These are phyloP conservation scores for Aspergillus alliaceus DNA, from an alignment of 2,329 filamentous ascomycete species.

Conservation along the genomic window DNA sequence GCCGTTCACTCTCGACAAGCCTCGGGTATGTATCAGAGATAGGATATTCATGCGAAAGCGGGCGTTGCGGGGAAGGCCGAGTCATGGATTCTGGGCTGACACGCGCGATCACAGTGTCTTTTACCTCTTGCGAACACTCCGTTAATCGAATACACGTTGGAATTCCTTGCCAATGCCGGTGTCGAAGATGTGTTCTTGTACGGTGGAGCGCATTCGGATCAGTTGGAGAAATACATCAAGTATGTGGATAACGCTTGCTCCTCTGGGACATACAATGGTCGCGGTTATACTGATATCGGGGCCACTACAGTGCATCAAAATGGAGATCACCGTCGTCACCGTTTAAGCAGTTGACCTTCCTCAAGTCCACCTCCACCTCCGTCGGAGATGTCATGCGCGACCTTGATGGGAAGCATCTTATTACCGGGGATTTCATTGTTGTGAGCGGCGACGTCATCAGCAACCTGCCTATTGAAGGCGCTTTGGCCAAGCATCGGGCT, in stretches of 20 bases:
- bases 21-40: constrained; percentile 63
- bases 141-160: constrained; percentile 94
- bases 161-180: constrained; percentile 91
- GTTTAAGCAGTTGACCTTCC: constrained; percentile 78
- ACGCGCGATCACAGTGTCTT: constrained; percentile 65
- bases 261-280: background rate
- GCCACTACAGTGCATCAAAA: constrained; percentile 60
- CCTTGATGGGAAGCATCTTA: constrained; percentile 79
- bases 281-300: constrained; percentile 4
- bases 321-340: constrained; percentile 72
- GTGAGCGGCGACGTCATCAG: constrained; percentile 92
- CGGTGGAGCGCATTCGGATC: constrained; percentile 80
- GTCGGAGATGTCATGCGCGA: constrained; percentile 94
- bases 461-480: constrained; percentile 79
- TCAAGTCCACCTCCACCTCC: constrained; percentile 82
- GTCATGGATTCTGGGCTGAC: constrained; percentile 1
- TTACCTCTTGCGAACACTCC: constrained; percentile 90
- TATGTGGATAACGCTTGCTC: constrained; percentile 27
- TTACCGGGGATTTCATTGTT: constrained; percentile 86
- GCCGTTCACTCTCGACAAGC: constrained; percentile 84
- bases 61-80: background rate
- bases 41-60: constrained; percentile 3
- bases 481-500: constrained; percentile 75
- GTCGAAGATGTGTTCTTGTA: constrained; percentile 95
- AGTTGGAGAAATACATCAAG: constrained; percentile 83